Evolutionary conservation across 2,329 filamentous ascomycete species (phyloP).

Genomic region (Fonsecaea multimorphosa): DNA sequence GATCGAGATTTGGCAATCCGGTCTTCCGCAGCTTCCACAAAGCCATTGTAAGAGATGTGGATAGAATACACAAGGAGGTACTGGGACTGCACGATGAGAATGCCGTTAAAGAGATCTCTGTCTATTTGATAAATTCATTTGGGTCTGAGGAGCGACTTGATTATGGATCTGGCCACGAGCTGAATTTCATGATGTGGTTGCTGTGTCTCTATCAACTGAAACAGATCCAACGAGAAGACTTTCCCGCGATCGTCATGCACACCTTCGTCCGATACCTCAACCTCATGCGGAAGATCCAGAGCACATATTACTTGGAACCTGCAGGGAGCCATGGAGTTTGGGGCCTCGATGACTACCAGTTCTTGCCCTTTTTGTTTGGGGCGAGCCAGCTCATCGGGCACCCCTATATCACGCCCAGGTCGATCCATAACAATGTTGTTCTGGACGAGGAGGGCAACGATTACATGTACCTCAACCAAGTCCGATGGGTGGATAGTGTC

Average conservation of each 20-base stretch:
- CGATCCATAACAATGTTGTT: slow-evolving; percentile 85
- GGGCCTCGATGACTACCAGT: slow-evolving; percentile 97
- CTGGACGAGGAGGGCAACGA: slow-evolving; percentile 84
- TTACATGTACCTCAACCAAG: slow-evolving; percentile 90
- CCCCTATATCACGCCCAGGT: slow-evolving; percentile 75
- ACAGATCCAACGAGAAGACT: slow-evolving; percentile 68
- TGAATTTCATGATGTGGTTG: slow-evolving; percentile 96
- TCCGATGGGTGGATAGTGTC: slow-evolving; percentile 91
- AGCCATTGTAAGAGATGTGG: slow-evolving; percentile 49
- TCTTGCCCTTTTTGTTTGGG: slow-evolving; percentile 93
- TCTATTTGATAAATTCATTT: slow-evolving; percentile 82
- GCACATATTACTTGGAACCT: slow-evolving; percentile 94
- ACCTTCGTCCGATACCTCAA: slow-evolving; percentile 83
- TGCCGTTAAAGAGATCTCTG: slow-evolving; percentile 73
- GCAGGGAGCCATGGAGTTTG: slow-evolving; percentile 97
- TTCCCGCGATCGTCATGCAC: slow-evolving; percentile 74
- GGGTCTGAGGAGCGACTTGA: slow-evolving; percentile 88
- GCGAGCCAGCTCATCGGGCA: slow-evolving; percentile 88
- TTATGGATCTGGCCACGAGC: slow-evolving; percentile 95
- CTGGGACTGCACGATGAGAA: slow-evolving; percentile 47
- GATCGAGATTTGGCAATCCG: slow-evolving; percentile 93
- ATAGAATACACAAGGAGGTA: slow-evolving; percentile 51
- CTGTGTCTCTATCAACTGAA: slow-evolving; percentile 86
- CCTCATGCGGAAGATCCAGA: slow-evolving; percentile 87
- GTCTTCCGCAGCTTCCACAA: slow-evolving; percentile 82